phyloP scores from a whole-genome alignment of 176 grass and related monocot species.

The Poa annua region DNA sequence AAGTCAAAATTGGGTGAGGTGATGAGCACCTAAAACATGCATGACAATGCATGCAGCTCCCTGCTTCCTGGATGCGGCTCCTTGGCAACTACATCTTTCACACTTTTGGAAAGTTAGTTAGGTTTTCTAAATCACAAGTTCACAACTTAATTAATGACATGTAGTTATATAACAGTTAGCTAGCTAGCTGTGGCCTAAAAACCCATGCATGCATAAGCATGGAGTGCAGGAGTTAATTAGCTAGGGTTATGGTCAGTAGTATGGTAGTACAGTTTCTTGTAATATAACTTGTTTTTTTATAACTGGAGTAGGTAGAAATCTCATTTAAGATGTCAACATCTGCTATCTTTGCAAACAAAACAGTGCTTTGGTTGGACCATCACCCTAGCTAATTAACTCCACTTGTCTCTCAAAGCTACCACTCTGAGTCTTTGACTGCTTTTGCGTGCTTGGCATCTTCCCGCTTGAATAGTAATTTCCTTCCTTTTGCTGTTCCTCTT shows the following conservation, averaged over 20 bases:
- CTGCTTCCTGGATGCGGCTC: background rate
- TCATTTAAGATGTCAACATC: conserved; percentile 20
- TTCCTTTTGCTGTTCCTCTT: conserved; percentile 7
- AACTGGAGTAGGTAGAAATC: background rate
- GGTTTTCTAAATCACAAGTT: background rate
- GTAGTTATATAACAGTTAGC: background rate
- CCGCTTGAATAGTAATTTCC: background rate
- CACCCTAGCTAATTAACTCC: background rate
- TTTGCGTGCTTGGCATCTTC: background rate
- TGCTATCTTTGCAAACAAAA: background rate
- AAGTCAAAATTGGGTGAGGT: conserved; percentile 44
- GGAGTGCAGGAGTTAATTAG: background rate
- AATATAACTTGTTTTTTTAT: background rate
- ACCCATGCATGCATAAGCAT: background rate
- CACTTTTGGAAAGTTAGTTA: background rate
- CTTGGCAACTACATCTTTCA: conserved; percentile 18
- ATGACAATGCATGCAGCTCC: background rate
- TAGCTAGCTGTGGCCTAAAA: conserved; percentile 11
- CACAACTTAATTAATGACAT: background rate
- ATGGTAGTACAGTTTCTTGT: background rate
- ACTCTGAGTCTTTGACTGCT: background rate
- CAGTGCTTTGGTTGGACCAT: conserved; percentile 28
- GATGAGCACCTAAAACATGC: background rate
- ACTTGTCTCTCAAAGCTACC: background rate
- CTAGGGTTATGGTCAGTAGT: background rate